A percentile compares a stretch with the other conserved stretches of the same genome.
Evolutionary conservation across 2,329 filamentous ascomycete species (phyloP).

Genomic region (Ampelomyces quisqualis): DNA sequence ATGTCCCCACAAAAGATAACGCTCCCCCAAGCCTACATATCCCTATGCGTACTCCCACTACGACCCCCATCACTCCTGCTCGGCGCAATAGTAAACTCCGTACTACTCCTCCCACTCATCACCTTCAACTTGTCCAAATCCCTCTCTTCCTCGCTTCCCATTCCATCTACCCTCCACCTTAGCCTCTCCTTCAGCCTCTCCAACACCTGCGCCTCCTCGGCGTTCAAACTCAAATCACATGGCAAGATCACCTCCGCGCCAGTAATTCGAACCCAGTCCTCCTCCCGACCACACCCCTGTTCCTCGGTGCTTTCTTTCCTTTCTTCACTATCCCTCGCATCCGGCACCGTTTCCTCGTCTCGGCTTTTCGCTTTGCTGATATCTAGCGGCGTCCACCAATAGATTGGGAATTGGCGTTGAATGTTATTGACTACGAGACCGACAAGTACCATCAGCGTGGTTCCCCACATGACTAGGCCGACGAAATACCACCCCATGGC

Average conservation of each 20-base stretch:
- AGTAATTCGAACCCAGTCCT: constrained; percentile 34
- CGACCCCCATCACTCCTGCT: constrained; percentile 15
- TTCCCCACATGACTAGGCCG: constrained; percentile 46
- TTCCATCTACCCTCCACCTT: constrained; percentile 14
- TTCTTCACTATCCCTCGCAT: constrained; percentile 24
- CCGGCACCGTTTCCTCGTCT: constrained; percentile 27
- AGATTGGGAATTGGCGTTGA: constrained; percentile 49
- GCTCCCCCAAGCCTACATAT: constrained; percentile 6
- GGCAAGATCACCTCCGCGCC: constrained; percentile 39
- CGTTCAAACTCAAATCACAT: constrained; percentile 37
- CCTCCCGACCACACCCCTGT: constrained; percentile 16
- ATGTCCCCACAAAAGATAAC: too few relatives aligned
- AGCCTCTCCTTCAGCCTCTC: constrained; percentile 40
- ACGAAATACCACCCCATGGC: constrained; percentile 51
- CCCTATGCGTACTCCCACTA: constrained; percentile 9
- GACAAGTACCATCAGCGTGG: constrained; percentile 46
- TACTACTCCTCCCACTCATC: constrained; percentile 22
- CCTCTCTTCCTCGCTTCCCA: constrained; percentile 6
- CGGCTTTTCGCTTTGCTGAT: constrained; percentile 27
- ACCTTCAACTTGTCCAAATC: too few relatives aligned
- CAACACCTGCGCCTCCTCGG: constrained; percentile 41
- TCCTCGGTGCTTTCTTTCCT: constrained; percentile 16
- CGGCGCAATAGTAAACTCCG: constrained; percentile 18
- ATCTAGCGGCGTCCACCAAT: constrained; percentile 52
- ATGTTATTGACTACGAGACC: constrained; percentile 51